Evolutionary conservation across 768 basidiomycete genomes (phyloP).

Genomic region (Lentinula edodes): DNA sequence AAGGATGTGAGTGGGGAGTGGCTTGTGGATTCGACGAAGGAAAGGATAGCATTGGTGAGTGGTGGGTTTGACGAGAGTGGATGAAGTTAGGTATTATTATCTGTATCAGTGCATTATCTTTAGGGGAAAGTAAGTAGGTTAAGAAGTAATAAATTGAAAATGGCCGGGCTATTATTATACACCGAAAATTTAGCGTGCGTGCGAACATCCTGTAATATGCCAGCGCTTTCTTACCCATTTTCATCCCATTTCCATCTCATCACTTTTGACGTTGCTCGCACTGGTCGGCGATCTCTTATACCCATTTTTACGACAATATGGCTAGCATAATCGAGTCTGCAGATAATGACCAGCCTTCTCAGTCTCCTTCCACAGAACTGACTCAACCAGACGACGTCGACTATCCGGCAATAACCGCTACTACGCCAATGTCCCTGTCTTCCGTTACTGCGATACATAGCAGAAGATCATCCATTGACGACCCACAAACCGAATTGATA

Average conservation of each 20-base stretch:
- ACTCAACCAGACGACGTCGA: background rate
- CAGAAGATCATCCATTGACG: slow-evolving; percentile 30
- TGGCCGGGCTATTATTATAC: too few species aligned
- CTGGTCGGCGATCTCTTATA: background rate
- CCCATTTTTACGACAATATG: background rate
- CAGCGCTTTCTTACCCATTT: background rate
- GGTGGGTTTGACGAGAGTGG: background rate
- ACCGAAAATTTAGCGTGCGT: too few species aligned
- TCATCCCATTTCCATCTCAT: background rate
- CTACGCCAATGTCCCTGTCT: background rate
- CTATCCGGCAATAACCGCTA: background rate
- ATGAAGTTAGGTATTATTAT: background rate
- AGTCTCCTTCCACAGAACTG: background rate
- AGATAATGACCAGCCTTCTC: background rate
- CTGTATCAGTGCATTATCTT: too few species aligned
- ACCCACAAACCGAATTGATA: slow-evolving; percentile 75
- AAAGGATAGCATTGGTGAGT: background rate
- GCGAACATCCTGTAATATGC: background rate
- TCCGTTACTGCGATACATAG: background rate
- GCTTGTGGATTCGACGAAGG: background rate
- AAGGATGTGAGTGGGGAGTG: background rate
- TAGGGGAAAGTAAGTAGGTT: too few species aligned
- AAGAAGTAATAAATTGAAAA: too few species aligned
- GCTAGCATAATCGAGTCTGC: background rate
- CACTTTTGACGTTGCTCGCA: background rate